These are phyloP conservation scores for Phoenix roebelenii DNA, from an alignment of 176 grass and related monocot genomes.

Conservation along the genomic window DNA sequence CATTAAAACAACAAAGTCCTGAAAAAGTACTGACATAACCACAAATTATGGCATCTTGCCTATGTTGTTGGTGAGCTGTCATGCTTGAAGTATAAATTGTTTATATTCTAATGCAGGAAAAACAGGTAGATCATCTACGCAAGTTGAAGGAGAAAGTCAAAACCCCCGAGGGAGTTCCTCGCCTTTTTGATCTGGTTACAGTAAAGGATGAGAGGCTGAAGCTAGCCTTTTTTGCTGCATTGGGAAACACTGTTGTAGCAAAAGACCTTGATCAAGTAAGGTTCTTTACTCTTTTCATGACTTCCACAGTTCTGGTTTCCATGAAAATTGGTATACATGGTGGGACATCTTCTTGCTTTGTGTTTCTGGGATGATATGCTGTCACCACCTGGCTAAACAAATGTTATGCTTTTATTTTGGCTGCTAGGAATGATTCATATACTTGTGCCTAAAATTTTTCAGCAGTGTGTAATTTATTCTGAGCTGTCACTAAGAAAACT, in stretches of 20 bases:
- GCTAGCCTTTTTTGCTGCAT: slow-evolving; percentile 64
- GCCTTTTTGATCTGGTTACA: slow-evolving; percentile 80
- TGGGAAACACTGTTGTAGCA: slow-evolving; percentile 82
- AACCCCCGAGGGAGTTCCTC: slow-evolving; percentile 81
- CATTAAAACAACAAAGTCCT: too few species aligned
- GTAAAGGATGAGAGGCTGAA: slow-evolving; percentile 89
- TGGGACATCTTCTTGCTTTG: too few species aligned
- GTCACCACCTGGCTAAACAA: neutral
- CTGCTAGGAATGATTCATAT: neutral
- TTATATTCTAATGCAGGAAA: slow-evolving; percentile 48
- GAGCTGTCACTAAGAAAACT: neutral
- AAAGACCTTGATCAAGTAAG: slow-evolving; percentile 80
- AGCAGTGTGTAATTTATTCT: neutral
- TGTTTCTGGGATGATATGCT: neutral
- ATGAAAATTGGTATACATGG: too few species aligned
- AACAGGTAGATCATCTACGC: slow-evolving; percentile 52
- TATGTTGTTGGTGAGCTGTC: too few species aligned
- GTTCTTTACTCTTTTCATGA: slow-evolving; percentile 17
- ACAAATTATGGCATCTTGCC: too few species aligned
- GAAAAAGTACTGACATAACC: too few species aligned
- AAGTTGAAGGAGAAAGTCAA: slow-evolving; percentile 47
- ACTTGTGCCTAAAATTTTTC: neutral
- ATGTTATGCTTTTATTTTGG: slow-evolving; percentile 1
- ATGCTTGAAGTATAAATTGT: neutral
- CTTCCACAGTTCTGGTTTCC: neutral